A percentile compares a stretch with the other conserved stretches of the same genome.
Conservation (phyloP, 257 asterid genomes). For the Anisodus tanguticus region DNA sequence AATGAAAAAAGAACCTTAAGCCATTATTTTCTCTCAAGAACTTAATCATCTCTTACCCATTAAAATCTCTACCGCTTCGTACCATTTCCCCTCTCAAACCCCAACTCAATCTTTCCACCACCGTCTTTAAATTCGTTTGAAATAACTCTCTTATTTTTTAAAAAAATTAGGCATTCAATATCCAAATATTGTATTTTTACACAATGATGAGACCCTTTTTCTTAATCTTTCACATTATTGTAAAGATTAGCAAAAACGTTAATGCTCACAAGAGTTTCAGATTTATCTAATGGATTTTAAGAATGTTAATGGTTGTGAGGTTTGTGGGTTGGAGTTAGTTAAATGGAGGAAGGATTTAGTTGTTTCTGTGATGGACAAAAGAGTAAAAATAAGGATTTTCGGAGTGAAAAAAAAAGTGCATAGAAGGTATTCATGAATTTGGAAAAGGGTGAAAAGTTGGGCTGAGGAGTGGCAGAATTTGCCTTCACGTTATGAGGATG, state of each 20-base stretch:
- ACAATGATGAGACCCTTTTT: constrained; percentile 62
- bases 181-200: constrained; percentile 53
- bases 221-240: constrained; percentile 52
- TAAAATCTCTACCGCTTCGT: constrained; percentile 64
- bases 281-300: constrained; percentile 69
- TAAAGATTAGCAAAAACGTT: constrained; percentile 59
- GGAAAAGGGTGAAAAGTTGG: too few species aligned
- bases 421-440: too few species aligned
- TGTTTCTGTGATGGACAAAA: too few species aligned
- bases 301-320: constrained; percentile 51
- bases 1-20: constrained; percentile 71
- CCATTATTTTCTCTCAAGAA: constrained; percentile 64
- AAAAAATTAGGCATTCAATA: constrained; percentile 62
- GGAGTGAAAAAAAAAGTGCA: too few species aligned
- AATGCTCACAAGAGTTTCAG: constrained; percentile 78
- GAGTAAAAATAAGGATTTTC: too few species aligned
- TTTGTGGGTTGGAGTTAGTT: constrained; percentile 52
- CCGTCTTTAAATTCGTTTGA: constrained; percentile 66
- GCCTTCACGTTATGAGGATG: too few species aligned
- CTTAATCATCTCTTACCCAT: constrained; percentile 72
- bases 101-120: constrained; percentile 65
- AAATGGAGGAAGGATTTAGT: too few species aligned
- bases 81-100: constrained; percentile 64
- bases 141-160: constrained; percentile 73
- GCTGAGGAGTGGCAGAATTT: too few species aligned